These are phyloP conservation scores for Trifolium dubium DNA, from an alignment of 306 rosid species.

Conservation along the genomic window DNA sequence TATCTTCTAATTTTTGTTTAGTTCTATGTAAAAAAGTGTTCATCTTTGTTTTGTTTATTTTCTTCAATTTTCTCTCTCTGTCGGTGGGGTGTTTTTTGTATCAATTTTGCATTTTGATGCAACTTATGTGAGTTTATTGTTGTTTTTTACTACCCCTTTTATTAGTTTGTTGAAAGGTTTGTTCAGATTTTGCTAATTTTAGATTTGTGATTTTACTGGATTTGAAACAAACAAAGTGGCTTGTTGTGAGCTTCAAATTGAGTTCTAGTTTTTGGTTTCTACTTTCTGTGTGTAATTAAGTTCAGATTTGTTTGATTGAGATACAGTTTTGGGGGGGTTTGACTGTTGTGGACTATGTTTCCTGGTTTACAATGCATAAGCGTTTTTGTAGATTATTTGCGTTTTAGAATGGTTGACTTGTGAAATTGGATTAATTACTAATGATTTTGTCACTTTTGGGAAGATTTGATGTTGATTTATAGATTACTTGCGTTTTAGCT, in stretches of 20 bases:
- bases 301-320: slow-evolving; percentile 41
- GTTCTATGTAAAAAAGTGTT: not conserved
- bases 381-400: slow-evolving; percentile 23
- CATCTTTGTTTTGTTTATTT: not conserved
- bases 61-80: slow-evolving; percentile 17
- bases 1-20: not conserved
- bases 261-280: not conserved
- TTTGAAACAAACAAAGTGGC: not conserved
- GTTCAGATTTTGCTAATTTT: slow-evolving; percentile 12
- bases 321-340: slow-evolving; percentile 12
- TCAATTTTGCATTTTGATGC: slow-evolving; percentile 33
- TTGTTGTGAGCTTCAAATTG: slow-evolving; percentile 10
- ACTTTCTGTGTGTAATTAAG: not conserved
- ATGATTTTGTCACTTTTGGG: slow-evolving; percentile 26
- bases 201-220: not conserved
- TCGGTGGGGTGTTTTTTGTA: slow-evolving; percentile 30
- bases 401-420: slow-evolving; percentile 12
- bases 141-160: not conserved
- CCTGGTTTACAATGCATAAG: slow-evolving; percentile 14
- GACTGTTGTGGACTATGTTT: slow-evolving; percentile 29
- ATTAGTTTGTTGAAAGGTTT: not conserved
- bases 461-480: slow-evolving; percentile 37
- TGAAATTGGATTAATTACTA: slow-evolving; percentile 26
- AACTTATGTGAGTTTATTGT: not conserved
- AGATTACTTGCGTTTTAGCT: slow-evolving; percentile 28